Evolutionary conservation across 2,329 filamentous ascomycete genomes (phyloP).

Genomic region (Aspergillus unguis): DNA sequence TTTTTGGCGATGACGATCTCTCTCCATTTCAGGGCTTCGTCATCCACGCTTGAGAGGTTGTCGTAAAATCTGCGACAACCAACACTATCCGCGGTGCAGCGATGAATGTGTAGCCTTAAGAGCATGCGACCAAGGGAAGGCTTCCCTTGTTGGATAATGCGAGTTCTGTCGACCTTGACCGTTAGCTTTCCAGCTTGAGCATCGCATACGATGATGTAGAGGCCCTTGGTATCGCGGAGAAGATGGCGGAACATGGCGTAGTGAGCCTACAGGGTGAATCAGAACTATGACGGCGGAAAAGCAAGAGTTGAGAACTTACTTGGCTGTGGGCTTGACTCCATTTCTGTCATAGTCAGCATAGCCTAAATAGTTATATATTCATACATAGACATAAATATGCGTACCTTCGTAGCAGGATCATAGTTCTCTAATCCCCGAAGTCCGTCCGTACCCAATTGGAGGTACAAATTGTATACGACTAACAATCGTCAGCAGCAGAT

Average conservation of each 20-base stretch:
- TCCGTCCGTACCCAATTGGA: constrained; percentile 42
- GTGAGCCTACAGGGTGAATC: constrained; percentile 29
- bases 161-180: not conserved
- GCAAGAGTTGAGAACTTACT: constrained; percentile 4
- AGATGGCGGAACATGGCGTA: constrained; percentile 54
- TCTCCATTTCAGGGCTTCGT: constrained; percentile 52
- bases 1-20: constrained; percentile 53
- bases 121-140: not conserved
- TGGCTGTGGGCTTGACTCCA: constrained; percentile 19
- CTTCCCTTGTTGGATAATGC: not conserved
- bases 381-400: constrained; percentile 12
- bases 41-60: constrained; percentile 27
- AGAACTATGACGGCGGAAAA: not conserved
- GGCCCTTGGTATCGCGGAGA: constrained; percentile 51
- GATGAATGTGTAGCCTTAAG: not conserved
- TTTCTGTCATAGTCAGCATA: constrained; percentile 7
- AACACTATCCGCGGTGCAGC: not conserved
- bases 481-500: not conserved
- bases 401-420: constrained; percentile 40
- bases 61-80: not conserved
- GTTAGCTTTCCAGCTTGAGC: not conserved
- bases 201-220: constrained; percentile 33
- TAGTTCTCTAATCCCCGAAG: constrained; percentile 39
- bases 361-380: not conserved
- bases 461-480: constrained; percentile 43